Evolutionary conservation across 2,329 filamentous ascomycete genomes (phyloP).

Genomic region (Fonsecaea nubica): DNA sequence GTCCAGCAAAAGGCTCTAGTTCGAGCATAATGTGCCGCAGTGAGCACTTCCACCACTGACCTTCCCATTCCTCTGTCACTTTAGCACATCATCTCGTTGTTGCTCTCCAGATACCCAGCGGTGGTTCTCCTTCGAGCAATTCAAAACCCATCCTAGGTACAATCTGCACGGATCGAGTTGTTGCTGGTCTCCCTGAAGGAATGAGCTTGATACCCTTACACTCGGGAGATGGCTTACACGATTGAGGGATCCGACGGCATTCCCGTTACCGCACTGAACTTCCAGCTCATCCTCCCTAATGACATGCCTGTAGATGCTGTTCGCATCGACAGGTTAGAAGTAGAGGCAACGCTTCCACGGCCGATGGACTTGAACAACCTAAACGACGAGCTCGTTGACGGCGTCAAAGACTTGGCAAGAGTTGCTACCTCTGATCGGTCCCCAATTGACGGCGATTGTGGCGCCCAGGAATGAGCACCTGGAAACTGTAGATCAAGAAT

Average conservation of each 20-base stretch:
- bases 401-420: not conserved
- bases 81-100: no score
- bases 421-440: not conserved
- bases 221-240: no score
- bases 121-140: no score
- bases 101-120: no score
- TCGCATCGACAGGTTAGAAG: not conserved
- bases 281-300: conserved; percentile 6
- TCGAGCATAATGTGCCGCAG: no score
- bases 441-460: not conserved
- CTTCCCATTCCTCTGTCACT: no score
- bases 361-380: not conserved
- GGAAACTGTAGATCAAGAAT: not conserved
- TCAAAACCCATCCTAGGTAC: no score
- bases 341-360: not conserved
- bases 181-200: no score
- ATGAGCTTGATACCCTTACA: no score
- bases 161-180: no score
- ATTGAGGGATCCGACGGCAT: conserved; percentile 2
- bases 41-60: no score
- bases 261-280: not conserved
- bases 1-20: no score
- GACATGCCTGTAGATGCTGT: not conserved
- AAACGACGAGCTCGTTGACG: not conserved
- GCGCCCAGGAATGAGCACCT: not conserved